phyloP scores from a whole-genome alignment of 2,329 filamentous ascomycete genomes.

The Fusarium graminum region DNA sequence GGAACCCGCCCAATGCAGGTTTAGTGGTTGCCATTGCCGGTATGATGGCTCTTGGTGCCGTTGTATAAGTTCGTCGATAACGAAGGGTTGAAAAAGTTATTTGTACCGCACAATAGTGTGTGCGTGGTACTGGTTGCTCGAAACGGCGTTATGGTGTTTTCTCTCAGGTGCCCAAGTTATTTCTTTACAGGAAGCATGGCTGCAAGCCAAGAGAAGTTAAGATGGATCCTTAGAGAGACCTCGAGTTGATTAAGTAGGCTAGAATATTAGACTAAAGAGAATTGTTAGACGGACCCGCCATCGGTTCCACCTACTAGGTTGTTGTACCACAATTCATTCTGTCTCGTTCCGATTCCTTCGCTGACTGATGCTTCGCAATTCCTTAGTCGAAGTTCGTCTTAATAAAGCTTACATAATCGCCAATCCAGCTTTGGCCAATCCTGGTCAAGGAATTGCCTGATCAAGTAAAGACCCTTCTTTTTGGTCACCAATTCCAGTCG shows the following conservation, averaged over 20 bases:
- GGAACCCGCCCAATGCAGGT: conserved; percentile 19
- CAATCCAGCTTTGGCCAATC: conserved; percentile 15
- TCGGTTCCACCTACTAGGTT: conserved; percentile 36
- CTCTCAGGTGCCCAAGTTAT: no score
- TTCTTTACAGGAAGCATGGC: neutral
- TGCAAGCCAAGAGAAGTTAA: conserved; percentile 23
- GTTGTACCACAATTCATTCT: conserved; percentile 14
- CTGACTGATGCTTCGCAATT: conserved; percentile 50
- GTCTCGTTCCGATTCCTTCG: conserved; percentile 19
- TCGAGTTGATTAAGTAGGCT: conserved; percentile 4
- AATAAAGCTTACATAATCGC: conserved; percentile 44
- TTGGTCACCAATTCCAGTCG: conserved; percentile 13
- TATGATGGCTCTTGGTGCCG: conserved; percentile 19
- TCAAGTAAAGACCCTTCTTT: conserved; percentile 27
- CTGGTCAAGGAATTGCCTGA: conserved; percentile 21
- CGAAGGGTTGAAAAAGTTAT: neutral
- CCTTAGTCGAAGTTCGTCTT: conserved; percentile 27
- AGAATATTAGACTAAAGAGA: conserved; percentile 11
- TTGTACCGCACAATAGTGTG: neutral
- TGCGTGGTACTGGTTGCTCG: conserved; percentile 4
- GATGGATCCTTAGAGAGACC: conserved; percentile 14
- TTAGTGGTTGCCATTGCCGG: conserved; percentile 29
- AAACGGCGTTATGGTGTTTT: conserved; percentile 3
- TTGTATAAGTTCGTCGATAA: conserved; percentile 3
- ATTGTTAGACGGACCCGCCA: conserved; percentile 25